Evolutionary conservation across 108 stramenopile species (phyloP).

Genomic region (Nannochloropsis salina): DNA sequence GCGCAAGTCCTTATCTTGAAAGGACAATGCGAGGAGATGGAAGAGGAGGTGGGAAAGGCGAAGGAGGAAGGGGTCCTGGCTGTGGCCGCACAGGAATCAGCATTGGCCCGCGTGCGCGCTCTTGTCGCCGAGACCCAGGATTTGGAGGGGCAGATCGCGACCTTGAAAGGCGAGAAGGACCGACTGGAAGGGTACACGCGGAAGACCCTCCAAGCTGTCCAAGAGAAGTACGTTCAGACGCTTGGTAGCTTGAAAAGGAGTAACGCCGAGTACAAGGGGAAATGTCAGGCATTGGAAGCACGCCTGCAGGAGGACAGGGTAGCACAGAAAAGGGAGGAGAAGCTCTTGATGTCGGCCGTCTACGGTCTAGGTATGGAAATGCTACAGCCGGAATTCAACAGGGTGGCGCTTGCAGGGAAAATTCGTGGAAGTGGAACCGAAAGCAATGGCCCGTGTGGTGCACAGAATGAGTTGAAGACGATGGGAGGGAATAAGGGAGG

Average conservation of each 20-base stretch:
- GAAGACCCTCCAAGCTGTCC: conserved; percentile 80
- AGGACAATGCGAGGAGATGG: conserved; percentile 49
- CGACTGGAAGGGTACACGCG: conserved; percentile 86
- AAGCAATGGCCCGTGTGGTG: neutral
- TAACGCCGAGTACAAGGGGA: conserved; percentile 59
- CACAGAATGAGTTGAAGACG: neutral
- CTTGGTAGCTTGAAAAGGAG: conserved; percentile 81
- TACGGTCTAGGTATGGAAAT: conserved; percentile 81
- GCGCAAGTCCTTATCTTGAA: neutral
- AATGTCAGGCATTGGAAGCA: conserved; percentile 42
- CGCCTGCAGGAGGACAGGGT: conserved; percentile 66
- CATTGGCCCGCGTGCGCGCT: neutral
- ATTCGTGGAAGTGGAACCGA: neutral
- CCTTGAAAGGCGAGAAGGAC: conserved; percentile 76
- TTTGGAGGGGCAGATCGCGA: conserved; percentile 67
- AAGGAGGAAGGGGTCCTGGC: neutral
- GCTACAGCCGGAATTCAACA: conserved; percentile 61
- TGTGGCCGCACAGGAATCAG: neutral
- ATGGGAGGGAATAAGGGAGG: neutral
- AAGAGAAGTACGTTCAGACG: conserved; percentile 86
- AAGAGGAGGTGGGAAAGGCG: neutral
- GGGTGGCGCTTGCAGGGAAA: too few species aligned
- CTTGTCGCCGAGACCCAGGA: conserved; percentile 26
- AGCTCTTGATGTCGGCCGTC: conserved; percentile 75
- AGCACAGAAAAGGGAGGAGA: conserved; percentile 79